Conservation (phyloP, 2,329 filamentous ascomycete species). For the Nigrospora osmanthi region DNA sequence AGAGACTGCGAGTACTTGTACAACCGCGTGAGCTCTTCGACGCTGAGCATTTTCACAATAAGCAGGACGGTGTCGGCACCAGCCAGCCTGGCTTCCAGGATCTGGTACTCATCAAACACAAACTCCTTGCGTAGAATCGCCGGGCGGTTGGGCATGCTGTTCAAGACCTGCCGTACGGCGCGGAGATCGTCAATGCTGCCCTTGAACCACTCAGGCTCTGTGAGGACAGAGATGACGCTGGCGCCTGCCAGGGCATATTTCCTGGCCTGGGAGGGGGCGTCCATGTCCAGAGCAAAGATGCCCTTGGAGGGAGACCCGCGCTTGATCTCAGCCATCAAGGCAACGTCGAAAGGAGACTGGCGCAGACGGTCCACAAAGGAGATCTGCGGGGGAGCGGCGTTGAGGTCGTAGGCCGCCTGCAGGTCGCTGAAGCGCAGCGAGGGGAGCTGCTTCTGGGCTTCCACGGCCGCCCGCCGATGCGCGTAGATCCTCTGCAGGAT, state of each 20-base stretch:
- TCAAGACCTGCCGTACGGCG: conserved; percentile 78
- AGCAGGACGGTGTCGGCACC: conserved; percentile 91
- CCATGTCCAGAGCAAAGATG: conserved; percentile 79
- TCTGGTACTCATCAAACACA: conserved; percentile 97
- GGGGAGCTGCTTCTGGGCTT: conserved; percentile 74
- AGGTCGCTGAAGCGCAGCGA: conserved; percentile 79
- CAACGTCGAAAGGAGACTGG: conserved; percentile 78
- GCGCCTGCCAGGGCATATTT: conserved; percentile 91
- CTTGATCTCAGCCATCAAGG: conserved; percentile 96
- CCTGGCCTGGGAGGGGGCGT: conserved; percentile 80
- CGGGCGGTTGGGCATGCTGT: conserved; percentile 85
- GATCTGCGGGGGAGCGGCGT: conserved; percentile 76
- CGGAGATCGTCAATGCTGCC: conserved; percentile 91
- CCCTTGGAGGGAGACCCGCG: conserved; percentile 94
- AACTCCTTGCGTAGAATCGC: conserved; percentile 94
- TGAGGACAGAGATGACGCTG: conserved; percentile 96
- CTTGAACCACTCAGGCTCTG: conserved; percentile 98
- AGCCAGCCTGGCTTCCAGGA: conserved; percentile 84
- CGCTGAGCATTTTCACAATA: conserved; percentile 96
- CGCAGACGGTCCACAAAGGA: conserved; percentile 72
- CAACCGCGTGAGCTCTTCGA: conserved; percentile 62
- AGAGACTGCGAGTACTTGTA: conserved; percentile 85
- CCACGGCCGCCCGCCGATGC: conserved; percentile 67
- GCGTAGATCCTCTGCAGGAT: conserved; percentile 90
- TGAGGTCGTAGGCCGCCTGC: conserved; percentile 78